Evolutionary conservation across 257 asterid genomes (phyloP).

Genomic region (Penstemon davidsonii): DNA sequence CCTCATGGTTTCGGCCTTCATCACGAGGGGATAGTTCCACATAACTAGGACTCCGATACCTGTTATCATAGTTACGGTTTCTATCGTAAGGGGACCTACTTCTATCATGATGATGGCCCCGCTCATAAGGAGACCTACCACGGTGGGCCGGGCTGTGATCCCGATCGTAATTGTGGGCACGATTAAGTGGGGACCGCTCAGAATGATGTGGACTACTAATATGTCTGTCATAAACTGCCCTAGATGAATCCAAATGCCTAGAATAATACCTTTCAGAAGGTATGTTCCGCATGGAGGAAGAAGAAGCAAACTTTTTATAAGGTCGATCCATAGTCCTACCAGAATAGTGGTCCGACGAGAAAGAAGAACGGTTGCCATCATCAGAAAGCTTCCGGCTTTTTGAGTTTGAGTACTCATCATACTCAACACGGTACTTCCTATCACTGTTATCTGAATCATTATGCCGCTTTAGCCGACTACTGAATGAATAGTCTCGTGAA

Average conservation of each 20-base stretch:
- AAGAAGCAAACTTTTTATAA: conserved; percentile 42
- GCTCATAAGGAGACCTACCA: conserved; percentile 52
- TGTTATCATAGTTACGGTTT: conserved; percentile 61
- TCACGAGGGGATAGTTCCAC: conserved; percentile 67
- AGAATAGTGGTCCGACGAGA: conserved; percentile 61
- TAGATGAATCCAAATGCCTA: conserved; percentile 67
- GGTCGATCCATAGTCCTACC: conserved; percentile 53
- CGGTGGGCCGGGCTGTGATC: conserved; percentile 61
- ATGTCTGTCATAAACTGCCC: conserved; percentile 54
- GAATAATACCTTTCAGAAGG: conserved; percentile 79
- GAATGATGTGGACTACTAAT: conserved; percentile 72
- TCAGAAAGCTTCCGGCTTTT: conserved; percentile 78
- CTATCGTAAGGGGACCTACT: conserved; percentile 82
- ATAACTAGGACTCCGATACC: conserved; percentile 69
- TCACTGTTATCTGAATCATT: conserved; percentile 62
- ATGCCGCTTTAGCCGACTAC: conserved; percentile 68
- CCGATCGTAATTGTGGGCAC: conserved; percentile 58
- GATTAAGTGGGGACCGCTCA: conserved; percentile 72
- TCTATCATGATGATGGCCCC: conserved; percentile 46
- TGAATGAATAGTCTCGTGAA: conserved; percentile 56
- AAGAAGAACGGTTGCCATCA: conserved; percentile 55
- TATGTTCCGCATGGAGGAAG: conserved; percentile 45
- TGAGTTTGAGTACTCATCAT: conserved; percentile 63
- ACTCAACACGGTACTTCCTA: conserved; percentile 58
- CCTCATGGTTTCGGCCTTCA: conserved; percentile 61